Base-by-base conservation (phyloP, 768 basidiomycete species). In the Gymnopilus junonius region DNA sequence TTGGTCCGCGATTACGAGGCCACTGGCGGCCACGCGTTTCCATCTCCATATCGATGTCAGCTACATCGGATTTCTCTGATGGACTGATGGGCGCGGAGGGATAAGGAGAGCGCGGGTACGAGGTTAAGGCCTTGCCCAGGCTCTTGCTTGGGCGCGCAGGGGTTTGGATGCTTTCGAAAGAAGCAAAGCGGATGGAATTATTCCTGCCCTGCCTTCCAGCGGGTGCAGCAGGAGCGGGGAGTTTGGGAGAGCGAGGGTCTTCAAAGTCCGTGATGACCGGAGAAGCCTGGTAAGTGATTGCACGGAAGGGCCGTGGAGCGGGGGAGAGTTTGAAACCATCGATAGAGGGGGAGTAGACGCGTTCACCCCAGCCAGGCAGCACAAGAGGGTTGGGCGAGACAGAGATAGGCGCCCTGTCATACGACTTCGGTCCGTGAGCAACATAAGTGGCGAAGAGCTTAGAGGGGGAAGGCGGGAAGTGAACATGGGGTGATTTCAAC, bases 391-490 rank as follows among this genome's bases (percentile, higher is more conserved):
- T 88, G 2, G 87, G 88, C 3, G 81, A 81, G 42, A 89, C 81
- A 34, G 80, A 76, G 71, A 89, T 88, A 10, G 90, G 83, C 0
- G 81, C 83, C 40, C 90, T 85, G 71, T 91, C 90, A 69, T 90
- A 91, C 0, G 80, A 80, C 54, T 78, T 70, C 0, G 88, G 74
- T 0, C 89, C 88, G 70, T 89, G 84, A 5, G 86, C 83, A 23
- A 80, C 75, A 71, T 83, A 85, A 4, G 84, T 87, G 23, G 85
- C 80, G 11, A 82, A 80, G 58, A 91, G 77, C 37, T 78, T 72
- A 12, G 68, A 65, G 21, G 89, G 85, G 1, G 88, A 85, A 12
- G 86, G 83, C 7, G 87, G 87, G 69, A 91, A 91, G 74, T 87
- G 88, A 60, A 91, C 89, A 69, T 85, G 87, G 3, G 81, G 77